Conservation (phyloP, 1,139 yeast species). For the Groenewaldozyma sp. region DNA sequence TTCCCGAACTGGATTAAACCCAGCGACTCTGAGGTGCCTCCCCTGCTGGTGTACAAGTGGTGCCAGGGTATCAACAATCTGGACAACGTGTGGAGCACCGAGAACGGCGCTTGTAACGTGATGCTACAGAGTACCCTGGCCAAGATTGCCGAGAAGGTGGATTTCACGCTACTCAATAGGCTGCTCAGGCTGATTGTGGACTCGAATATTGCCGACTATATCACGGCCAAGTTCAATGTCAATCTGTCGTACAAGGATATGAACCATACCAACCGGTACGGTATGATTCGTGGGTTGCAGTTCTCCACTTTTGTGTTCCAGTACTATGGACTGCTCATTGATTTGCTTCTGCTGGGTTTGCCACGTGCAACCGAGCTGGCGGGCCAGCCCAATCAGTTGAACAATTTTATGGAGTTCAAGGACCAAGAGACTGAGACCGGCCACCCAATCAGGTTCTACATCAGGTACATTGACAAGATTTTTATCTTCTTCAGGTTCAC, state of each 20-base stretch:
- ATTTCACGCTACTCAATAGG: conserved; percentile 77
- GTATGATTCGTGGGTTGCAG: conserved; percentile 79
- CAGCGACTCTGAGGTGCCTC: conserved; percentile 88
- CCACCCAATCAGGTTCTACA: conserved; percentile 71
- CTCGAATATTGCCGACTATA: conserved; percentile 88
- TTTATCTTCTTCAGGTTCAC: conserved; percentile 72
- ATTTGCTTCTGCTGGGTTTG: conserved; percentile 70
- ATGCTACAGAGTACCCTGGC: conserved; percentile 66
- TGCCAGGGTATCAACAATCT: conserved; percentile 87
- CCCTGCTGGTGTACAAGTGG: conserved; percentile 87
- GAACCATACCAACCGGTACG: conserved; percentile 87
- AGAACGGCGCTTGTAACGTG: conserved; percentile 72
- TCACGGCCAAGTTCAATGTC: conserved; percentile 85
- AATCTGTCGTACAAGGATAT: conserved; percentile 82
- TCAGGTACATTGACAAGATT: conserved; percentile 75
- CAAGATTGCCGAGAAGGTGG: conserved; percentile 75
- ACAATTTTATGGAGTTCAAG: conserved; percentile 66
- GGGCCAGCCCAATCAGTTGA: conserved; percentile 60
- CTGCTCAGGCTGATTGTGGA: conserved; percentile 74
- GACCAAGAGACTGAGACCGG: conserved; percentile 48
- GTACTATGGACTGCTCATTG: conserved; percentile 79
- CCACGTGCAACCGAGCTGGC: conserved; percentile 86
- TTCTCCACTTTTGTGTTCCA: conserved; percentile 86
- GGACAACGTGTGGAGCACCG: conserved; percentile 66
- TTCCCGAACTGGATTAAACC: conserved; percentile 98